Base-by-base conservation (phyloP, 257 asterid genomes). In the Craterostigma plantagineum region DNA sequence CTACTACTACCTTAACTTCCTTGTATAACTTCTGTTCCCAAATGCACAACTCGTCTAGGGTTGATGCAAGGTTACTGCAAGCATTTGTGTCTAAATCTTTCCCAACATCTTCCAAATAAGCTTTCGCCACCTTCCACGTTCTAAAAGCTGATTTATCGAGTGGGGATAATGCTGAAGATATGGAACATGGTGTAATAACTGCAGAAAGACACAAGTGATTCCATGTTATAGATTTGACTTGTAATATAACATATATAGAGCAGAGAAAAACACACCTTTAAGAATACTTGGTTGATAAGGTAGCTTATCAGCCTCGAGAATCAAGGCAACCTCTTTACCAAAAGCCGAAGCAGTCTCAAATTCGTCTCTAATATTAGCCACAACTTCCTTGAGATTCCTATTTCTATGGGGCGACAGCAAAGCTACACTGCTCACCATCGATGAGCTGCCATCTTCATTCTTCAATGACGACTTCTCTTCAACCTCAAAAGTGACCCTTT, bases 1-100 rank as follows among this genome's bases (percentile, higher is more conserved):
- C n/a, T n/a, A n/a, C n/a, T n/a, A n/a, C n/a, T 69, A 83, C 99
- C 99, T 90, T 90, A 15, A 90, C 95, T 77, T 82, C 98, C 77
- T 83, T 79, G 71, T 72, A 83, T 42, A 83, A 63, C 65, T 90
- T 90, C 56, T 75, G 70, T 63, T 90, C 99, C 99, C 99, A 90
- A 44, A 63, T 76, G 55, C 72, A 83, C 30, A 90, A 61, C 58
- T 67, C 61, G 58, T 77, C 99, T 57, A 90, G 58, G 18, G 86
- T 80, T 35, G 91, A 63, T 10, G 94, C 79, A 52, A 83, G 86
- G 66, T 72, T 65, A 23, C 30, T 23, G 38, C 57, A 59, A 0
- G 90, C 74, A 67, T 66, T 56, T 18, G 45, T 17, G 30, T 49
- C 54, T 39, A 30, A 67, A 48, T 58, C 92, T 49, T 63, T 54